A percentile compares a stretch with the other conserved stretches of the same genome.
Conservation (phyloP, 179 eudicot genomes). For the Carnegiea gigantea region DNA sequence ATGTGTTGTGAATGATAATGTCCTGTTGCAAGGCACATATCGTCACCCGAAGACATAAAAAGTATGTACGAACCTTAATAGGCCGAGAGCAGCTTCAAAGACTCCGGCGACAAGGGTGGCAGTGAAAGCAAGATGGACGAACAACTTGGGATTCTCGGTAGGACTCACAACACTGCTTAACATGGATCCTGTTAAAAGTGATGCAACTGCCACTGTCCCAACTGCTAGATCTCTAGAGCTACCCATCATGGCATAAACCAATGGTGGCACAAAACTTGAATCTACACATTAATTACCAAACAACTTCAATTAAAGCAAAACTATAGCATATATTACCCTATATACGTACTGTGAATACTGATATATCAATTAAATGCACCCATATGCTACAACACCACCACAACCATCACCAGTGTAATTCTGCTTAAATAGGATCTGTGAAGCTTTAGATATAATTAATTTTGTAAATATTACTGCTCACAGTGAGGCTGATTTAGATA, state of each 20-base stretch:
- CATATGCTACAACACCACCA: too few species aligned
- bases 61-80: slow-evolving; percentile 47
- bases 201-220: slow-evolving; percentile 88
- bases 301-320: neutral
- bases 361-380: too few species aligned
- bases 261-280: slow-evolving; percentile 93
- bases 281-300: slow-evolving; percentile 36
- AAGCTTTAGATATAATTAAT: too few species aligned
- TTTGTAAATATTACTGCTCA: too few species aligned
- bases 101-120: slow-evolving; percentile 83
- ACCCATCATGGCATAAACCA: slow-evolving; percentile 95
- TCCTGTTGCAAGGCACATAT: too few species aligned
- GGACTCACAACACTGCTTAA: slow-evolving; percentile 58
- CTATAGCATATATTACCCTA: too few species aligned
- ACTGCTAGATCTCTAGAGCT: slow-evolving; percentile 90
- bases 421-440: too few species aligned
- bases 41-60: too few species aligned
- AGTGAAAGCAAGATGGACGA: slow-evolving; percentile 85
- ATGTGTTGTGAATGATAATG: too few species aligned
- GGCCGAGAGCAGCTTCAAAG: slow-evolving; percentile 68
- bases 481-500: too few species aligned
- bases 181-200: slow-evolving; percentile 77
- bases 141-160: slow-evolving; percentile 57
- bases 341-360: too few species aligned
- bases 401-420: too few species aligned